These are phyloP conservation scores for Blastocladiella emersonii DNA, from an alignment of 371 early-diverging fungal species.

Conservation along the genomic window DNA sequence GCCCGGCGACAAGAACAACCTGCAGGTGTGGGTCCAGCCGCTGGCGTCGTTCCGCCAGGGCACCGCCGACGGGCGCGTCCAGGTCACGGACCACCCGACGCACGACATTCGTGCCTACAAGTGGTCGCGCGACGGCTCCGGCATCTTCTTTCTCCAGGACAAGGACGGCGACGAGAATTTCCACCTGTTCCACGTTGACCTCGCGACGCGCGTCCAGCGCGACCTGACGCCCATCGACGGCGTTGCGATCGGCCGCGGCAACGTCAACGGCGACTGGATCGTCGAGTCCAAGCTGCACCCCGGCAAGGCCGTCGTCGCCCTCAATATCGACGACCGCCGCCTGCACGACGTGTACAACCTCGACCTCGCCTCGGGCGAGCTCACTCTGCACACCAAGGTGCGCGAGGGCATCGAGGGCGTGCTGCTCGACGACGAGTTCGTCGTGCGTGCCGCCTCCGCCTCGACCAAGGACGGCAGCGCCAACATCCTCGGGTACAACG, in stretches of 20 bases:
- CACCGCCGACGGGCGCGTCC: neutral
- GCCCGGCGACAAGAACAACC: neutral
- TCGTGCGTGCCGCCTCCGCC: neutral
- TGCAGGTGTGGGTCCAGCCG: neutral
- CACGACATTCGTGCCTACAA: neutral
- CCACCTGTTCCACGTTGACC: neutral
- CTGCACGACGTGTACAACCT: slow-evolving; percentile 9
- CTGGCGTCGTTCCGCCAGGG: neutral
- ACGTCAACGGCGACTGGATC: neutral
- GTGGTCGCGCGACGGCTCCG: neutral
- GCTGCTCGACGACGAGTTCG: slow-evolving; percentile 1
- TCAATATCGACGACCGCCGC: slow-evolving; percentile 10
- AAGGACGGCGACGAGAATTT: neutral
- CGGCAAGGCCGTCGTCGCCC: slow-evolving; percentile 6
- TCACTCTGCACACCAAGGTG: slow-evolving; percentile 3
- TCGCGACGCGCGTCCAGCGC: neutral
- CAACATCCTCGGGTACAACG: neutral
- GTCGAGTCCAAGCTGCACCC: slow-evolving; percentile 5
- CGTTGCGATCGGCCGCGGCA: neutral
- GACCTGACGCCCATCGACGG: neutral
- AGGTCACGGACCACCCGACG: neutral
- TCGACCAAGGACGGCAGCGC: slow-evolving; percentile 1
- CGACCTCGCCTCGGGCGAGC: slow-evolving; percentile 6
- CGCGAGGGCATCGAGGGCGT: neutral
- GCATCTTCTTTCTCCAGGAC: neutral